Evolutionary conservation across 345 rosid genomes (phyloP).

Genomic region (Gossypium australe): DNA sequence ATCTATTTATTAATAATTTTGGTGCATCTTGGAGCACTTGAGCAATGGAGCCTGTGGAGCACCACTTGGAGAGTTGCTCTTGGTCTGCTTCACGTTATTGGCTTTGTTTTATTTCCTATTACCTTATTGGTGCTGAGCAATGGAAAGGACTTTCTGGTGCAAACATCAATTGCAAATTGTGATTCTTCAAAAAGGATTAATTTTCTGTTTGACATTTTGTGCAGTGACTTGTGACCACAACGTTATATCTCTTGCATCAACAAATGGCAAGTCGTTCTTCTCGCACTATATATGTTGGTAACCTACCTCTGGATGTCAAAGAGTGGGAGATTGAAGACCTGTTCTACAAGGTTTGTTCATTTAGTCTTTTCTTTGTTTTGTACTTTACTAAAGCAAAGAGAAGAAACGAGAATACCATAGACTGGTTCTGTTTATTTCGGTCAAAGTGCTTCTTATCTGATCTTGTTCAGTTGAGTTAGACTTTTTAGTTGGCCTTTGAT

Average conservation of each 20-base stretch:
- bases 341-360: constrained; percentile 12
- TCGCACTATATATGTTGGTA: constrained; percentile 13
- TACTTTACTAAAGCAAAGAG: not conserved
- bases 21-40: constrained; percentile 85
- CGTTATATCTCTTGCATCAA: not conserved
- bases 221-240: not conserved
- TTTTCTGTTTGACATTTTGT: not conserved
- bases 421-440: not conserved
- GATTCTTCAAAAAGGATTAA: not conserved
- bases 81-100: constrained; percentile 6
- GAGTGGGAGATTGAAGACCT: constrained; percentile 15
- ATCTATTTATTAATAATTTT: constrained; percentile 30
- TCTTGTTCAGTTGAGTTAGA: not conserved
- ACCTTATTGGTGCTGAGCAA: not conserved
- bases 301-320: constrained; percentile 12
- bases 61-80: constrained; percentile 21
- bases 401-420: not conserved
- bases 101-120: not conserved
- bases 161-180: not conserved
- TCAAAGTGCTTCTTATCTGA: not conserved
- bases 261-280: constrained; percentile 8
- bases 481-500: not conserved
- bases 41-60: constrained; percentile 84
- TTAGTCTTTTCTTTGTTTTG: not conserved
- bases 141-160: not conserved